These are phyloP conservation scores for Aspergillus brunneoviolaceus DNA, from an alignment of 2,329 filamentous ascomycete genomes.

Conservation along the genomic window DNA sequence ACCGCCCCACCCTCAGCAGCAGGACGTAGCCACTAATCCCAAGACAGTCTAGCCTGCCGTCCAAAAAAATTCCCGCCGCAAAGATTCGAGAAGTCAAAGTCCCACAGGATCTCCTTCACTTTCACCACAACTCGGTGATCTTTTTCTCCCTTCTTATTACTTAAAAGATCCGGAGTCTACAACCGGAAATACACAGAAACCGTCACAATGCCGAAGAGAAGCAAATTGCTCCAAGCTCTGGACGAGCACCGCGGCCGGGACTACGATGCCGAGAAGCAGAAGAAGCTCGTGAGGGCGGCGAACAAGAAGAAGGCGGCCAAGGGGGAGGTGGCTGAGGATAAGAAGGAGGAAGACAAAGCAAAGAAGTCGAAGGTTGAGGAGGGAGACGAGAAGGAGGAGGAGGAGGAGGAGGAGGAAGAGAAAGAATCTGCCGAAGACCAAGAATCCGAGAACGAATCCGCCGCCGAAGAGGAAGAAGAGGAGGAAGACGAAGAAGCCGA, in stretches of 20 bases:
- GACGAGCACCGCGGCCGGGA: slow-evolving; percentile 62
- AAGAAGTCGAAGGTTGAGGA: slow-evolving; percentile 8
- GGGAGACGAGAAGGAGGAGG: slow-evolving; percentile 39
- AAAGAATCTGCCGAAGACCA: slow-evolving; percentile 31
- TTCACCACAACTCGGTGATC: not conserved
- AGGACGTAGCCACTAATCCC: not conserved
- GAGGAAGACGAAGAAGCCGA: slow-evolving; percentile 69
- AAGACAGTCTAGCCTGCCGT: slow-evolving; percentile 1
- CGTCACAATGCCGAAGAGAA: slow-evolving; percentile 51
- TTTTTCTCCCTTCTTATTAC: no score
- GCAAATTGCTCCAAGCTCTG: slow-evolving; percentile 59
- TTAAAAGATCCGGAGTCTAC: no score
- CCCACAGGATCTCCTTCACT: not conserved
- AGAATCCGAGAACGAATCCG: slow-evolving; percentile 32
- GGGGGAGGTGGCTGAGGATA: not conserved
- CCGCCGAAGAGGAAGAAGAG: slow-evolving; percentile 42
- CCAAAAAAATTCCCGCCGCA: slow-evolving; percentile 16
- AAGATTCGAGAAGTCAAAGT: not conserved
- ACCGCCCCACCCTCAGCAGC: not conserved
- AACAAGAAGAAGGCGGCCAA: slow-evolving; percentile 24
- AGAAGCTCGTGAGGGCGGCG: slow-evolving; percentile 59
- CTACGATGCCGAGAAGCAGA: slow-evolving; percentile 74
- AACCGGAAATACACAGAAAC: slow-evolving; percentile 5
- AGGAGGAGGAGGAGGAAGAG: slow-evolving; percentile 25
- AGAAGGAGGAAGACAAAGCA: slow-evolving; percentile 5